Percentiles rank a stretch among this genome's conserved stretches.
Evolutionary conservation across 805 yeast species (phyloP).

Genomic region (Wickerhamomyces rabaulensis): DNA sequence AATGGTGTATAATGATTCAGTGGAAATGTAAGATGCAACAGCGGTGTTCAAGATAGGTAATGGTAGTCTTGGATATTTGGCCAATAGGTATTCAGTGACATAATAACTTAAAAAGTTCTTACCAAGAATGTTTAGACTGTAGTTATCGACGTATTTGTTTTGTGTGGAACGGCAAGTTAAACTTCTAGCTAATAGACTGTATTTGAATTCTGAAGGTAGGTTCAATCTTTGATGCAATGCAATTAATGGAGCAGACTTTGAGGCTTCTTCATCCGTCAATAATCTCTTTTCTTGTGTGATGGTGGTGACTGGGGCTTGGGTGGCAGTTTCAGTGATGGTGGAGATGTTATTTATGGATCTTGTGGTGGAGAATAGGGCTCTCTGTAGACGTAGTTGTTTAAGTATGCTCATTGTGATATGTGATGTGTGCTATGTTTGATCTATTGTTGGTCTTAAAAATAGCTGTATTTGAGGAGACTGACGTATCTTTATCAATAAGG

Average conservation of each 20-base stretch:
- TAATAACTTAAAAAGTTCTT: conserved; percentile 69
- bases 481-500: not conserved
- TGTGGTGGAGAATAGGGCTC: conserved; percentile 5
- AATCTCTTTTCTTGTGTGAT: not conserved
- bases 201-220: conserved; percentile 51
- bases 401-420: not conserved
- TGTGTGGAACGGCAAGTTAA: conserved; percentile 53
- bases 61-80: conserved; percentile 88
- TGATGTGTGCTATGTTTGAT: not conserved
- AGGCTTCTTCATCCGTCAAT: conserved; percentile 45
- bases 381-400: conserved; percentile 1
- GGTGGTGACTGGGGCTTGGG: not conserved
- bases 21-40: conserved; percentile 69
- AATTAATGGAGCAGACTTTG: conserved; percentile 62
- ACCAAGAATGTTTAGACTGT: conserved; percentile 80
- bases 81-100: conserved; percentile 65
- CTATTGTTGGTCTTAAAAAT: not conserved
- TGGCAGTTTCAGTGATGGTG: conserved; percentile 2
- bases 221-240: conserved; percentile 75
- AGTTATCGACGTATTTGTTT: conserved; percentile 56
- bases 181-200: conserved; percentile 73
- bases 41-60: conserved; percentile 70
- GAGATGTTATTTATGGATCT: not conserved
- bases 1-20: conserved; percentile 55
- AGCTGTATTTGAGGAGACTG: not conserved